Evolutionary conservation across 106 monocot species (phyloP).

Genomic region (Amphibolis antarctica): DNA sequence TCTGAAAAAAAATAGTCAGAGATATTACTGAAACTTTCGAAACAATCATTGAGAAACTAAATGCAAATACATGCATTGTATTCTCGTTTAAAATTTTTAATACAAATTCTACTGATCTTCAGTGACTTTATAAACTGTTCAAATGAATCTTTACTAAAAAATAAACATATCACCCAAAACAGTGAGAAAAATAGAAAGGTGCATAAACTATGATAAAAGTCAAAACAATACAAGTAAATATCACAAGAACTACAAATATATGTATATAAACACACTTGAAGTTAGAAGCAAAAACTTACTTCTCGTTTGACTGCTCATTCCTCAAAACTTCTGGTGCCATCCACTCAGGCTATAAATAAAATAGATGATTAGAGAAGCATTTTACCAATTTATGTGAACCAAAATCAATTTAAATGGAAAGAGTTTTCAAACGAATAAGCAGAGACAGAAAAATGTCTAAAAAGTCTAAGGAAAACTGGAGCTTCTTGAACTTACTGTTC

Average conservation of each 20-base stretch:
- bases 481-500: constrained; percentile 53
- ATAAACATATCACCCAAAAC: background rate
- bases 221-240: background rate
- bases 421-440: background rate
- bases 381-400: background rate
- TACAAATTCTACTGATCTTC: background rate
- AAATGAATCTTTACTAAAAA: background rate
- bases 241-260: background rate
- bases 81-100: no score
- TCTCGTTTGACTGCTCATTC: constrained; percentile 94
- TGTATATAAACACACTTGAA: no score
- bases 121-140: no score
- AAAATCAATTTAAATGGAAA: background rate
- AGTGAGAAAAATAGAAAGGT: background rate
- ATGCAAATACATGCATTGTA: background rate
- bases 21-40: background rate
- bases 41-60: background rate
- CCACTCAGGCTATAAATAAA: constrained; percentile 73
- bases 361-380: no score
- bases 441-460: background rate
- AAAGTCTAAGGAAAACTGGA: background rate
- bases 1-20: constrained; percentile 22
- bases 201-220: background rate
- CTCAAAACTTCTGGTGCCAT: constrained; percentile 98
- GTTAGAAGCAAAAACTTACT: constrained; percentile 74